phyloP scores from a whole-genome alignment of 2,329 filamentous ascomycete genomes.

The Stromatinia cepivora region DNA sequence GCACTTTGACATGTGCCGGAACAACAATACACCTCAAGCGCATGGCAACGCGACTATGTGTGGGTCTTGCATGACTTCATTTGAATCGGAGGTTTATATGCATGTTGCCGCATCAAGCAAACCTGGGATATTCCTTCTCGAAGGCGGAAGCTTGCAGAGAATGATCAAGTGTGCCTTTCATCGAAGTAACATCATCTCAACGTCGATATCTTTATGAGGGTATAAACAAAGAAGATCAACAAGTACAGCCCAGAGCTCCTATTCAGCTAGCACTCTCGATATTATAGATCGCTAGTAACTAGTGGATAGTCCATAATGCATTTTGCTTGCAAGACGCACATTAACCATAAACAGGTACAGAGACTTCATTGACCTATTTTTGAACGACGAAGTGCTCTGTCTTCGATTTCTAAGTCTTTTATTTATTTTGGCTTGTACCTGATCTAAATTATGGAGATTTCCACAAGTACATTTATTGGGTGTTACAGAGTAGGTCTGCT shows the following conservation, averaged over 20 bases:
- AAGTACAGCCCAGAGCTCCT: neutral
- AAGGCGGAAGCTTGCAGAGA: conserved; percentile 2
- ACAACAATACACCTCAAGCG: neutral
- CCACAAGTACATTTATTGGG: neutral
- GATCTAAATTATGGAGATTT: neutral
- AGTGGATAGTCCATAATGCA: neutral
- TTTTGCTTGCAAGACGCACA: neutral
- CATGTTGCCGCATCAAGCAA: neutral
- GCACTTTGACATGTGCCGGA: neutral
- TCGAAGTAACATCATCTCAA: neutral
- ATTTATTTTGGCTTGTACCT: neutral
- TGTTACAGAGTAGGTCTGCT: neutral
- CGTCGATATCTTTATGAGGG: no score
- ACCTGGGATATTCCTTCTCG: conserved; percentile 10
- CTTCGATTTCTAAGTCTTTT: neutral
- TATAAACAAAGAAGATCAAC: neutral
- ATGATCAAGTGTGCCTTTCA: neutral
- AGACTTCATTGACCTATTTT: neutral
- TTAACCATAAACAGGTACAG: neutral
- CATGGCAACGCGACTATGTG: conserved; percentile 7
- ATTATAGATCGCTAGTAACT: no score
- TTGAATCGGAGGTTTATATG: neutral
- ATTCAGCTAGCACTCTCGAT: neutral
- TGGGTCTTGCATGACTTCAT: neutral
- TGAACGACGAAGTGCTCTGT: neutral